Evolutionary conservation across 2,329 filamentous ascomycete species (phyloP).

Genomic region (Fonsecaea pedrosoi): DNA sequence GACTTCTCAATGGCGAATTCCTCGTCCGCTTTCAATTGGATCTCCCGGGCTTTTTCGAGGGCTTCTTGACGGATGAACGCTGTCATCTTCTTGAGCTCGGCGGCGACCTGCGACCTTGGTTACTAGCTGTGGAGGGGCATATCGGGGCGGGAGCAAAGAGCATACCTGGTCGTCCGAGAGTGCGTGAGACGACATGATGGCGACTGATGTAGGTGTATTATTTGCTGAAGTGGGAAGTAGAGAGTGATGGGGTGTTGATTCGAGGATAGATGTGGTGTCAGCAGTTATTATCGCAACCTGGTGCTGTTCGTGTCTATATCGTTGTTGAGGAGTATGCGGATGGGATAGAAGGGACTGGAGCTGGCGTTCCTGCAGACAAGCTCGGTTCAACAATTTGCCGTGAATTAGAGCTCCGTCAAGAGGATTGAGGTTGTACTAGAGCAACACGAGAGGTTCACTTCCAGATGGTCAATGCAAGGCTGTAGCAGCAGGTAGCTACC

Average conservation of each 20-base stretch:
- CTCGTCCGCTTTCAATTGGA: slow-evolving; percentile 97
- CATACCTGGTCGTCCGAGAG: slow-evolving; percentile 96
- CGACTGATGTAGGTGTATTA: slow-evolving; percentile 40
- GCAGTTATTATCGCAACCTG: neutral
- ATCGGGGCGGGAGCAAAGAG: slow-evolving; percentile 13
- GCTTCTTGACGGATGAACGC: slow-evolving; percentile 99
- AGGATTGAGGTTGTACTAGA: neutral
- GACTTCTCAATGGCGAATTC: slow-evolving; percentile 99
- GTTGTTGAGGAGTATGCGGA: neutral
- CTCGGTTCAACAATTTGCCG: slow-evolving; percentile 27
- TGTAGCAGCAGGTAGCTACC: neutral
- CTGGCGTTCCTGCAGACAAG: neutral
- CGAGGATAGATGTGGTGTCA: slow-evolving; percentile 36
- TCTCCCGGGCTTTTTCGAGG: slow-evolving; percentile 94
- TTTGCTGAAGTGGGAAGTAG: slow-evolving; percentile 24
- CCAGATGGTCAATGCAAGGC: neutral
- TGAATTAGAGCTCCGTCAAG: slow-evolving; percentile 6
- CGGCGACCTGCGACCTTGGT: slow-evolving; percentile 72
- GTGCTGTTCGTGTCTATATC: neutral
- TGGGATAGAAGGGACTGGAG: neutral
- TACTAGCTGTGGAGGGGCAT: neutral
- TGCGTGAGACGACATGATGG: slow-evolving; percentile 91
- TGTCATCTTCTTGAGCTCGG: slow-evolving; percentile 99
- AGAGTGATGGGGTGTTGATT: neutral
- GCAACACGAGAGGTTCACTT: neutral